Conservation (phyloP, 2,329 filamentous ascomycete genomes). For the Orbilia javanica region DNA sequence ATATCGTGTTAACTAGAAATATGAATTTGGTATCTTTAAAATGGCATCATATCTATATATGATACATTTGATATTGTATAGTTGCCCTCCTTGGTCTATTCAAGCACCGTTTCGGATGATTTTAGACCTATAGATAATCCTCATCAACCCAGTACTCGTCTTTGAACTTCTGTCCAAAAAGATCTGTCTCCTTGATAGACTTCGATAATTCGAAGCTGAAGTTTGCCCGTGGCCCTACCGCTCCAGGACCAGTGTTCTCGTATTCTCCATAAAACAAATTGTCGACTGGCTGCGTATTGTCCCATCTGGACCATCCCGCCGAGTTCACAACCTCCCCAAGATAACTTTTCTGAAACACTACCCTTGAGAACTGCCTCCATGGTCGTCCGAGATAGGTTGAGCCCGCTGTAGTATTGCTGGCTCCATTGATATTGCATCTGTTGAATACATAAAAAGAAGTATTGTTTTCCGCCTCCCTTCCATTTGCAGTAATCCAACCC, state of each 20-base stretch:
- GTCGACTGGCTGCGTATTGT: conserved; percentile 66
- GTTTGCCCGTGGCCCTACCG: conserved; percentile 68
- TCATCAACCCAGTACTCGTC: conserved; percentile 45
- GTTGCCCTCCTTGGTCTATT: no score
- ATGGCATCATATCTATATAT: no score
- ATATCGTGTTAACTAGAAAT: no score
- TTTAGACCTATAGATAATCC: conserved; percentile 11
- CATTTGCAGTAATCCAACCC: conserved; percentile 69
- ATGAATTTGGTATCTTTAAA: no score
- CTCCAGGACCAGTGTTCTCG: conserved; percentile 72
- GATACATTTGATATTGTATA: no score
- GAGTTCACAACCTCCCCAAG: conserved; percentile 72
- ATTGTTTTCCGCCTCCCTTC: conserved; percentile 65
- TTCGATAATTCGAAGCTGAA: conserved; percentile 18
- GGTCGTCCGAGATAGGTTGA: conserved; percentile 70
- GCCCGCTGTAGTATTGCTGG: conserved; percentile 63
- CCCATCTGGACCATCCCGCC: conserved; percentile 73
- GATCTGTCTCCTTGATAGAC: conserved; percentile 23
- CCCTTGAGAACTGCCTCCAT: conserved; percentile 67
- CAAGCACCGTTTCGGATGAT: no score
- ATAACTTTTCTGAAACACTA: conserved; percentile 69
- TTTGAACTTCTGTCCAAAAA: conserved; percentile 42
- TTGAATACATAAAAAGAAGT: conserved; percentile 71
- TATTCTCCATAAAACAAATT: conserved; percentile 73
- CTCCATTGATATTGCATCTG: conserved; percentile 68